Evolutionary conservation across 176 grass and related monocot genomes (phyloP).

Genomic region (Luzula sylvatica): DNA sequence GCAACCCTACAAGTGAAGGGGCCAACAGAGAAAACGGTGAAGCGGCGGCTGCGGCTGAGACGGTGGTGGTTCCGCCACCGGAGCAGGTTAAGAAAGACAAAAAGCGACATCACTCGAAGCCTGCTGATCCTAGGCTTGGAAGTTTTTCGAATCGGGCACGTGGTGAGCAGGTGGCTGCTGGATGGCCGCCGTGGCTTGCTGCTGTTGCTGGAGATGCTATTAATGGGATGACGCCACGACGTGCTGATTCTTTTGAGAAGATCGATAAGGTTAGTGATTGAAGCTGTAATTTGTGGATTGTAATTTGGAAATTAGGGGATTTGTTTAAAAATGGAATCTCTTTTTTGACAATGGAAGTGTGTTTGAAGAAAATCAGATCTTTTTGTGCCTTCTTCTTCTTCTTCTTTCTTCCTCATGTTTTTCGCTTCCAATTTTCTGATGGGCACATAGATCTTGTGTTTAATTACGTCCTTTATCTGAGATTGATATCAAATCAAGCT

Average conservation of each 20-base stretch:
- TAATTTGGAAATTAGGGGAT: constrained; percentile 9
- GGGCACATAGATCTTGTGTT: constrained; percentile 8
- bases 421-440: not conserved
- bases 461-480: not conserved
- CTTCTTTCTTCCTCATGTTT: not conserved
- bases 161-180: constrained; percentile 61
- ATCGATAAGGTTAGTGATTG: constrained; percentile 47
- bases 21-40: constrained; percentile 1
- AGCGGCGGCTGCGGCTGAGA: not conserved
- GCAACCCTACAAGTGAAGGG: constrained; percentile 10
- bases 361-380: constrained; percentile 21
- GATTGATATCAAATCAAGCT: not conserved
- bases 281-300: constrained; percentile 22
- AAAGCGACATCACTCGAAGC: constrained; percentile 25
- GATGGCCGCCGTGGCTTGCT: constrained; percentile 78
- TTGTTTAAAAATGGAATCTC: not conserved
- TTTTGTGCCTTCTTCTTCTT: not conserved
- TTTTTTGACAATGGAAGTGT: not conserved
- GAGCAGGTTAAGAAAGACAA: constrained; percentile 15
- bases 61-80: constrained; percentile 23
- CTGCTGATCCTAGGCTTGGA: constrained; percentile 22
- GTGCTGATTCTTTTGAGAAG: constrained; percentile 83
- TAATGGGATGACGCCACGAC: constrained; percentile 48
- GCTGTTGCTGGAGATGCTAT: constrained; percentile 66
- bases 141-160: constrained; percentile 59